Evolutionary conservation across 2,329 filamentous ascomycete species (phyloP), one percentile per base, ranked within the genome.

Genomic region (Aspergillus sp.): DNA sequence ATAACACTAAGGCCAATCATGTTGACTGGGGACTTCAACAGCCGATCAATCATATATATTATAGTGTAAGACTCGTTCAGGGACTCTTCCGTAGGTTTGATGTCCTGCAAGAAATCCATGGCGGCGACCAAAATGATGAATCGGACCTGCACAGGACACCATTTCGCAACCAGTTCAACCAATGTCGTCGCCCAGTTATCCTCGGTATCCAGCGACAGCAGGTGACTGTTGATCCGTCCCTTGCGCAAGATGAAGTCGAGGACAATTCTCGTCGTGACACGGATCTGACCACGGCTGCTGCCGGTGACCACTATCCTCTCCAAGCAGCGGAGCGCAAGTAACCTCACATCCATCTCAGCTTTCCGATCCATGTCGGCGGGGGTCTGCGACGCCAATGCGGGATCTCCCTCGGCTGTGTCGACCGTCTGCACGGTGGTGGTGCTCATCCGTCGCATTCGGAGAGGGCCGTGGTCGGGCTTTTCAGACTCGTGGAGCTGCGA

Each of bases 1-100:
- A 97, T 97, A 48, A 97, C 88, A 67, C 92, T 96, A 43, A 99
- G 78, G 1, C 94, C 94, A 56, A 99, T 96, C 66, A 97, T 80
- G 71, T 96, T 97, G 65, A 95, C 86, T 40, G 93, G 86, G 0
- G 93, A 96, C 47, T 88, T 86, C 44, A 99, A 77, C 9, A 97
- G 79, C 56, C 88, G 89, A 55, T 89, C 85, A 53, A 96, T 84
- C 72, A 96, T 85, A 41, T 85, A 86, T 1, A 88, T 83, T 54
- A 96, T 77, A 4, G 87, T 83, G 49, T 91, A 77, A 63, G 96
- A 89, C 50, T 88, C 84, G 42, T 84, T 80, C 32, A 96, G 71
- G 40, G 85, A 84, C 9, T 87, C 84, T 63, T 92, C 88, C 5
- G 80, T 80, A 33, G 92, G 79, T 0, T 85, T 83, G 42, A 82